These are phyloP conservation scores for Carex cristatella DNA, from an alignment of 176 grass and related monocot genomes.

Conservation along the genomic window DNA sequence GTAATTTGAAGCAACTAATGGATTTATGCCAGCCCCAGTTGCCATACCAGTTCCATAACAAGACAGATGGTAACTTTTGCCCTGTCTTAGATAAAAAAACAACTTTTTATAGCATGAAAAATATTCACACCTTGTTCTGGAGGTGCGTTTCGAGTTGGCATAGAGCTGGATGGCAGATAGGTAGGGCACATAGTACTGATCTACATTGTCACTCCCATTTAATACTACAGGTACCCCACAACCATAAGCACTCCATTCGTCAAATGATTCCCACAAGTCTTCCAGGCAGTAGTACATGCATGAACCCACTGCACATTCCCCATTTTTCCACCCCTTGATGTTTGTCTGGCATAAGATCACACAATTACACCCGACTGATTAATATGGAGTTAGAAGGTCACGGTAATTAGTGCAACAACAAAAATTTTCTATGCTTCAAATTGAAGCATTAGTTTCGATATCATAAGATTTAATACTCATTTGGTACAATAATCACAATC, in stretches of 20 bases:
- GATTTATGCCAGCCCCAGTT: neutral
- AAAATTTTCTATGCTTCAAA: neutral
- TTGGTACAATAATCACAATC: neutral
- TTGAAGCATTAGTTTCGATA: neutral
- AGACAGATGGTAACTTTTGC: neutral
- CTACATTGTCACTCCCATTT: constrained; percentile 66
- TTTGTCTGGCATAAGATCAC: constrained; percentile 33
- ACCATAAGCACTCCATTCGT: constrained; percentile 97
- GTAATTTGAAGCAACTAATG: neutral
- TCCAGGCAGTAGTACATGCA: constrained; percentile 63
- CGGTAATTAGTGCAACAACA: neutral
- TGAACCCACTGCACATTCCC: constrained; percentile 25
- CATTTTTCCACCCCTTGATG: constrained; percentile 42
- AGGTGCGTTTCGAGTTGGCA: constrained; percentile 38
- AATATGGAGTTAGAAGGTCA: neutral
- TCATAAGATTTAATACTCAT: neutral
- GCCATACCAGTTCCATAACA: neutral
- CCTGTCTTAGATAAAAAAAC: neutral
- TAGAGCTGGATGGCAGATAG: constrained; percentile 90
- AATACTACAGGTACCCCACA: constrained; percentile 83
- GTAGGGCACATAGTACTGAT: constrained; percentile 94
- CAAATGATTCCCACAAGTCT: constrained; percentile 93
- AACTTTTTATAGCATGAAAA: neutral
- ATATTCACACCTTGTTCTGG: constrained; percentile 51
- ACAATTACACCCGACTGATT: neutral